A percentile compares a stretch with the other conserved stretches of the same genome.
Evolutionary conservation across 2,329 filamentous ascomycete species (phyloP).

Genomic region (Hortaea werneckii): DNA sequence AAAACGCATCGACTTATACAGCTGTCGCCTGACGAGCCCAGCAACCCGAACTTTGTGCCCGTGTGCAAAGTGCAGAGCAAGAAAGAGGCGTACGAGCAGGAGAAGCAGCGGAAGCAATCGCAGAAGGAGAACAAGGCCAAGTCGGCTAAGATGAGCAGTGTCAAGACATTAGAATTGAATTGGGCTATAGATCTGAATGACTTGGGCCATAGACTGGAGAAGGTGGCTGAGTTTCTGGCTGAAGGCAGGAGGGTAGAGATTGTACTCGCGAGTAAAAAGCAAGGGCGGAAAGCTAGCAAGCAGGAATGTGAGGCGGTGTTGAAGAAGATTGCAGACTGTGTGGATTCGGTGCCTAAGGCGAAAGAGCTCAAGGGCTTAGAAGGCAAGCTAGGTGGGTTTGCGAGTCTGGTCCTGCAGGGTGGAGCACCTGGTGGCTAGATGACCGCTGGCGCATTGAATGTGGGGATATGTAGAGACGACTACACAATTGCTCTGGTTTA

Average conservation of each 20-base stretch:
- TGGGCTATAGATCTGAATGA: slow-evolving; percentile 77
- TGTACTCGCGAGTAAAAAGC: slow-evolving; percentile 56
- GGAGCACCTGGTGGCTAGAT: slow-evolving; percentile 2
- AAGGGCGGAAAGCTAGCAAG: slow-evolving; percentile 47
- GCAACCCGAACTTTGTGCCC: slow-evolving; percentile 39
- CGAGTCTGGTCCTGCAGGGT: slow-evolving; percentile 38
- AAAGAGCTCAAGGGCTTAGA: slow-evolving; percentile 38
- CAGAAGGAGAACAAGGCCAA: slow-evolving; percentile 37
- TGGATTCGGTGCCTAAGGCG: slow-evolving; percentile 33
- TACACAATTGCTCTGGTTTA: too few species aligned
- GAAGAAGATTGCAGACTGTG: slow-evolving; percentile 36
- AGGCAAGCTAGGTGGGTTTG: slow-evolving; percentile 36
- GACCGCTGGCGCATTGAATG: neutral
- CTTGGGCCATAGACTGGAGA: slow-evolving; percentile 58
- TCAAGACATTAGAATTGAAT: slow-evolving; percentile 78
- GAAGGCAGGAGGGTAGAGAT: slow-evolving; percentile 71
- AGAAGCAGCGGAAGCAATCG: slow-evolving; percentile 32
- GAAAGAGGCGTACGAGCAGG: slow-evolving; percentile 37
- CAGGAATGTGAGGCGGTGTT: slow-evolving; percentile 55
- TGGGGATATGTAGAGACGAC: neutral
- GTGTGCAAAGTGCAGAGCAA: slow-evolving; percentile 64
- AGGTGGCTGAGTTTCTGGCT: slow-evolving; percentile 56
- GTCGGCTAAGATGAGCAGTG: slow-evolving; percentile 34
- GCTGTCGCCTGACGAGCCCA: slow-evolving; percentile 26
- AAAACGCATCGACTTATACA: slow-evolving; percentile 41